Percentiles rank a stretch among this genome's conserved stretches.
phyloP scores from a whole-genome alignment of 192 early-diverging fungal genomes.

The Linnemannia exigua region DNA sequence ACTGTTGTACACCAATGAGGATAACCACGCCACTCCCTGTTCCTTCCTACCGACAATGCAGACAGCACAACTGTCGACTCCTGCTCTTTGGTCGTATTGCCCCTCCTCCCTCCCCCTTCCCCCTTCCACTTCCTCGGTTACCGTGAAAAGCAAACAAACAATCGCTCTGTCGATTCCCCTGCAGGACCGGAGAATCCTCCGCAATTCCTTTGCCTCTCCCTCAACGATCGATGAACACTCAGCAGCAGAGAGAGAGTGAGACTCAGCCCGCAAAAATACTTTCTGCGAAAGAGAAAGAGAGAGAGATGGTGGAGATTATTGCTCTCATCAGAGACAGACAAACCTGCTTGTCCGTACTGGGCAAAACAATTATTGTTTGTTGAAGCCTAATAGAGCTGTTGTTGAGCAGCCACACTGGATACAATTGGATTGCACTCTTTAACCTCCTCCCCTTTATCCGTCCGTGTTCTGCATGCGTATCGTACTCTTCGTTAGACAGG shows the following conservation, averaged over 20 bases:
- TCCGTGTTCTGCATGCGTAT: not conserved
- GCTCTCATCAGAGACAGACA: not conserved
- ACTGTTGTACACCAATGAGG: no score
- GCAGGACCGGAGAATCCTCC: not conserved
- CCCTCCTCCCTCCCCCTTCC: no score
- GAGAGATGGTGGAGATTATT: not conserved
- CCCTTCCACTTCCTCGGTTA: no score
- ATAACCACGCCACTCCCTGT: no score
- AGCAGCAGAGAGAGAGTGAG: not conserved
- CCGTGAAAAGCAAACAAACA: no score
- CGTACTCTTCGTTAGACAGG: not conserved
- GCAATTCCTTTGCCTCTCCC: not conserved
- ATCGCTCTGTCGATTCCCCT: not conserved
- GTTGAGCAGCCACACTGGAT: not conserved
- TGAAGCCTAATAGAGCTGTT: no score
- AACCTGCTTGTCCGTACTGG: conserved; percentile 38
- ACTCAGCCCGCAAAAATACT: not conserved
- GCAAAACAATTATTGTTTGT: not conserved
- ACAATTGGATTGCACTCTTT: not conserved
- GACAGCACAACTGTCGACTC: no score
- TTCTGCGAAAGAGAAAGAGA: not conserved
- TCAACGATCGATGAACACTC: not conserved
- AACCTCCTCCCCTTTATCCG: not conserved
- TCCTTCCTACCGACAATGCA: no score
- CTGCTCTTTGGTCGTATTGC: no score